Percentiles rank a stretch among this genome's conserved stretches.
Evolutionary conservation across 78 protist genomes (phyloP).

Genomic region (Trichosphaerium sp.): DNA sequence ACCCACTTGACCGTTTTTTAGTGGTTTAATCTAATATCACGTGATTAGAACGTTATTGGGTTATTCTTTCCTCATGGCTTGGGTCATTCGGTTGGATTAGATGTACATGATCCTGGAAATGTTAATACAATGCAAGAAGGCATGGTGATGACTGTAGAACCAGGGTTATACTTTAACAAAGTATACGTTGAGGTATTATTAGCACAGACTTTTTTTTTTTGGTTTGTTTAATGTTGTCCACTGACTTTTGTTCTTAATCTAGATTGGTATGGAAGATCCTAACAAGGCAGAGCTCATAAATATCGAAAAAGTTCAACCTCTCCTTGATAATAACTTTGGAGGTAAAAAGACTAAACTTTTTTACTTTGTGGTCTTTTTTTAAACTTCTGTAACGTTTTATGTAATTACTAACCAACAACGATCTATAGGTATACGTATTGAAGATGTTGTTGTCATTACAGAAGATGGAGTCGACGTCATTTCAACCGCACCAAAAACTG

Average conservation of each 20-base stretch:
- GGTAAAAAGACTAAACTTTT: background rate
- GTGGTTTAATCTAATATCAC: too few relatives aligned
- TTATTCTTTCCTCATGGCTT: slow-evolving; percentile 36
- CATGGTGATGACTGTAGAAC: slow-evolving; percentile 18
- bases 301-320: background rate
- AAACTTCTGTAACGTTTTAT: background rate
- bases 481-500: background rate
- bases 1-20: too few relatives aligned
- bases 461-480: background rate
- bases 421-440: slow-evolving; percentile 24
- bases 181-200: background rate
- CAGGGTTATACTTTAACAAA: slow-evolving; percentile 17
- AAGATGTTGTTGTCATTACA: slow-evolving; percentile 18
- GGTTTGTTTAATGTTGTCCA: too few relatives aligned
- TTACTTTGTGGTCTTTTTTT: background rate
- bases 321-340: background rate
- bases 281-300: slow-evolving; percentile 26
- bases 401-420: background rate
- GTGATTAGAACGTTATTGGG: background rate
- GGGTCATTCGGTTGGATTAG: slow-evolving; percentile 31
- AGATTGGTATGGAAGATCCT: slow-evolving; percentile 37
- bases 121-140: background rate
- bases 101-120: slow-evolving; percentile 26
- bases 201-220: too few relatives aligned
- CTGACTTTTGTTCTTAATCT: slow-evolving; percentile 41